These are phyloP conservation scores for Chenopodium formosanum DNA, from an alignment of 148 eudicot species.

Conservation along the genomic window DNA sequence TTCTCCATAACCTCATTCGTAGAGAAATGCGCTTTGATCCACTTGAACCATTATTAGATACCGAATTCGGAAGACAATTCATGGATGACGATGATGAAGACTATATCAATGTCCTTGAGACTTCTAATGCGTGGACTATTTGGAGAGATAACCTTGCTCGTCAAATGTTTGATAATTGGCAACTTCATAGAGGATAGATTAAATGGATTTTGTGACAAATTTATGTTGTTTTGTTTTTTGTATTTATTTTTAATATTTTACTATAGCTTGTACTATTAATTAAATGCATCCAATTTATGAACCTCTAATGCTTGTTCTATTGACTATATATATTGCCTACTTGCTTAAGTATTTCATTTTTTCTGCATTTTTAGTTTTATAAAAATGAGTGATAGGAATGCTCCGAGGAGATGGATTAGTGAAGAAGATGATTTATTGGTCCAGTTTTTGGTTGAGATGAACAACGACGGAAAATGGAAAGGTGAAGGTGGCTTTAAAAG, in stretches of 20 bases:
- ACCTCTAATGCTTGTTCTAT: too few species aligned
- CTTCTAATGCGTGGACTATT: conserved; percentile 3
- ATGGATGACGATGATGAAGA: conserved; percentile 3
- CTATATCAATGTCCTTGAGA: conserved; percentile 2
- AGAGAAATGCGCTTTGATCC: conserved; percentile 21
- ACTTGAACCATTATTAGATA: conserved; percentile 3
- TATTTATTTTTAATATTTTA: too few species aligned
- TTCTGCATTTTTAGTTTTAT: too few species aligned
- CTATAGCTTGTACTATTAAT: too few species aligned
- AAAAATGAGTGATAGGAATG: background rate
- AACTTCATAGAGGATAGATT: background rate
- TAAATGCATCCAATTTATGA: too few species aligned
- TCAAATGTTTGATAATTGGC: conserved; percentile 17
- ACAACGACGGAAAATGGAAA: conserved; percentile 9
- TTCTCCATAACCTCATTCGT: conserved; percentile 14
- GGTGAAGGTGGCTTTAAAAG: background rate
- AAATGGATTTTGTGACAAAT: background rate
- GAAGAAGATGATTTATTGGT: conserved; percentile 9
- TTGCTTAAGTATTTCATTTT: too few species aligned
- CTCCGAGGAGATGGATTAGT: background rate
- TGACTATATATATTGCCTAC: too few species aligned
- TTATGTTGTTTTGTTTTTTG: too few species aligned
- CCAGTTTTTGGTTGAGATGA: background rate
- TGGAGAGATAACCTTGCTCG: conserved; percentile 14
- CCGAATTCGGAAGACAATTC: background rate